phyloP scores from a whole-genome alignment of 805 yeast species.

The Clavispora phyllophila region DNA sequence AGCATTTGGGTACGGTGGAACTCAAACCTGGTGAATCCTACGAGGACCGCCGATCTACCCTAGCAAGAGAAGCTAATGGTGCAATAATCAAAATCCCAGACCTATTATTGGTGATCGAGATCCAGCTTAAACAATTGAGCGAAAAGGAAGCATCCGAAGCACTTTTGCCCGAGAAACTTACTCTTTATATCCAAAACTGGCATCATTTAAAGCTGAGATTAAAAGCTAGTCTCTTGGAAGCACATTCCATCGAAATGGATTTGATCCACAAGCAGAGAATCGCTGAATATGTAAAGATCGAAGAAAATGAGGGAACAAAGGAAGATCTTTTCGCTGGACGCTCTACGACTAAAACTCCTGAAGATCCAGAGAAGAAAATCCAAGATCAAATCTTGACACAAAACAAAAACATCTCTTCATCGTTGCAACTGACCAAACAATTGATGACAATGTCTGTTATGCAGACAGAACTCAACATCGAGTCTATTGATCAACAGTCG shows the following conservation, averaged over 20 bases:
- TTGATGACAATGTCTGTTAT: constrained; percentile 45
- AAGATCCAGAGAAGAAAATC: constrained; percentile 17
- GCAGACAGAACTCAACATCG: constrained; percentile 48
- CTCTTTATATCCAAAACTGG: constrained; percentile 18
- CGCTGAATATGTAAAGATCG: constrained; percentile 15
- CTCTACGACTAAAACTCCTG: neutral
- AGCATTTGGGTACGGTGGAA: constrained; percentile 3
- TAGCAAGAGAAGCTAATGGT: constrained; percentile 14
- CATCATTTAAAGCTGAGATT: constrained; percentile 20
- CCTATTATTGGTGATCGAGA: constrained; percentile 13
- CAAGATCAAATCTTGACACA: constrained; percentile 42
- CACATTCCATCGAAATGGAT: constrained; percentile 23
- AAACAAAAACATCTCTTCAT: constrained; percentile 42
- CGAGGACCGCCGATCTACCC: constrained; percentile 16
- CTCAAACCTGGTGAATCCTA: constrained; percentile 1
- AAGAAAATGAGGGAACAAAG: neutral
- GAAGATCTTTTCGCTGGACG: constrained; percentile 10
- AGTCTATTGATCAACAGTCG: constrained; percentile 44
- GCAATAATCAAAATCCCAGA: constrained; percentile 17
- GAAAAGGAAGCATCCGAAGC: neutral
- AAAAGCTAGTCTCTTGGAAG: constrained; percentile 25
- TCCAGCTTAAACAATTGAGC: constrained; percentile 5
- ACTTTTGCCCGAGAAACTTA: constrained; percentile 7
- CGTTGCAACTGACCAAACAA: constrained; percentile 44
- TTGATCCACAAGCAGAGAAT: constrained; percentile 29